Evolutionary conservation across 176 grass and related monocot genomes (phyloP).

Genomic region (Rhynchospora breviuscula): DNA sequence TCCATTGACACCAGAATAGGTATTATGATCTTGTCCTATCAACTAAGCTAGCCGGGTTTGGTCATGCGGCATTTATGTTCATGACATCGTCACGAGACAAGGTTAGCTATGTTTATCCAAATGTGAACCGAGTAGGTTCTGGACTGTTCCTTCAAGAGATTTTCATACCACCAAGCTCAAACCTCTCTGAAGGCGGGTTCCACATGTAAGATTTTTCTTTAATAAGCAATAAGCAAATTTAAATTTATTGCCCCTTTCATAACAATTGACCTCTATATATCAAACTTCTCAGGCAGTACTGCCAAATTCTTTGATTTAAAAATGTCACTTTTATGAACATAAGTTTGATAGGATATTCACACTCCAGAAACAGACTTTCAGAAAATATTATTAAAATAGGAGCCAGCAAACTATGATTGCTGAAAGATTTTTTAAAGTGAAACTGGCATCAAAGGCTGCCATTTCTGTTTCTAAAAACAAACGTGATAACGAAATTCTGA

Average conservation of each 20-base stretch:
- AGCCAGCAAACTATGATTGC: not conserved
- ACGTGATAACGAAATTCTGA: not conserved
- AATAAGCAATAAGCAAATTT: not conserved
- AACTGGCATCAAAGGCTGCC: not conserved
- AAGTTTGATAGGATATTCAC: not conserved
- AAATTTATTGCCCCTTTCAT: not conserved
- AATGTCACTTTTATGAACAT: no score
- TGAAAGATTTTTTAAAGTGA: not conserved
- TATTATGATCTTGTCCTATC: constrained; percentile 85
- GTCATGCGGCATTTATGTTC: constrained; percentile 86
- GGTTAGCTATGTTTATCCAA: constrained; percentile 75
- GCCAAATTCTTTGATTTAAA: not conserved
- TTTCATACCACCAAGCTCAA: constrained; percentile 41
- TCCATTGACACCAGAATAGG: constrained; percentile 40
- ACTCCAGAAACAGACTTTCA: not conserved
- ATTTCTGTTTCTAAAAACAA: not conserved
- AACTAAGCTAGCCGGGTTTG: constrained; percentile 60
- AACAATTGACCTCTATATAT: not conserved
- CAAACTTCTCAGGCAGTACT: not conserved
- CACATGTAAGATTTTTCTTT: constrained; percentile 52
- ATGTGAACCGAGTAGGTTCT: constrained; percentile 68
- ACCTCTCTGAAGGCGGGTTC: constrained; percentile 67
- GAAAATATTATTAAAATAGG: not conserved
- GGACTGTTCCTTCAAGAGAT: constrained; percentile 69
- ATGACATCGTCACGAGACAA: constrained; percentile 80